Evolutionary conservation across 805 yeast genomes (phyloP).

Genomic region (Cyberlindnera saturnus): DNA sequence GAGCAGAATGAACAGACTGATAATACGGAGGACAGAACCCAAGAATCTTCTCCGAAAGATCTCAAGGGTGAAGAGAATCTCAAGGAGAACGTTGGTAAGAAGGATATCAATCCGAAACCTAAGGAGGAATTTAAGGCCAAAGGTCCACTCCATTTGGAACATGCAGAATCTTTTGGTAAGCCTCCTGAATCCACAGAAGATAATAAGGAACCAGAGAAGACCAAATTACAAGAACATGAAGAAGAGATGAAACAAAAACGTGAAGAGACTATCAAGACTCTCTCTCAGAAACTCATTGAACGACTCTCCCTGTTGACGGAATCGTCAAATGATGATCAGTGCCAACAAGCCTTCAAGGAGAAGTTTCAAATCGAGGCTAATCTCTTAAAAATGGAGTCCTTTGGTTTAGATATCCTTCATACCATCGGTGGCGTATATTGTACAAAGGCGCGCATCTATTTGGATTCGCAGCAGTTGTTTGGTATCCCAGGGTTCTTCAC

Average conservation of each 20-base stretch:
- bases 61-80: conserved; percentile 18
- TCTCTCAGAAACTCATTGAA: conserved; percentile 52
- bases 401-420: conserved; percentile 77
- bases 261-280: conserved; percentile 55
- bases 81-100: conserved; percentile 15
- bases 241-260: conserved; percentile 69
- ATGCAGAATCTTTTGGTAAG: neutral
- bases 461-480: conserved; percentile 57
- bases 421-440: conserved; percentile 65
- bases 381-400: conserved; percentile 71
- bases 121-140: conserved; percentile 1
- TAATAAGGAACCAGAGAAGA: conserved; percentile 29
- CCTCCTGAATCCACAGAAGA: conserved; percentile 6
- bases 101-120: neutral
- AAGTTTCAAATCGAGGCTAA: conserved; percentile 81
- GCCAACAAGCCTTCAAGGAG: conserved; percentile 54
- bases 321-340: conserved; percentile 56
- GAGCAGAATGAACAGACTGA: conserved; percentile 25
- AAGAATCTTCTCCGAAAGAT: too few relatives aligned
- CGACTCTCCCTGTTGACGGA: conserved; percentile 52
- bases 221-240: conserved; percentile 56
- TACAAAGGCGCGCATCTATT: conserved; percentile 56
- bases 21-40: conserved; percentile 34
- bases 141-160: conserved; percentile 5
- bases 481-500: conserved; percentile 72